Evolutionary conservation across 495 filamentous ascomycete genomes (phyloP).

Genomic region (Tetracladium setigerum): DNA sequence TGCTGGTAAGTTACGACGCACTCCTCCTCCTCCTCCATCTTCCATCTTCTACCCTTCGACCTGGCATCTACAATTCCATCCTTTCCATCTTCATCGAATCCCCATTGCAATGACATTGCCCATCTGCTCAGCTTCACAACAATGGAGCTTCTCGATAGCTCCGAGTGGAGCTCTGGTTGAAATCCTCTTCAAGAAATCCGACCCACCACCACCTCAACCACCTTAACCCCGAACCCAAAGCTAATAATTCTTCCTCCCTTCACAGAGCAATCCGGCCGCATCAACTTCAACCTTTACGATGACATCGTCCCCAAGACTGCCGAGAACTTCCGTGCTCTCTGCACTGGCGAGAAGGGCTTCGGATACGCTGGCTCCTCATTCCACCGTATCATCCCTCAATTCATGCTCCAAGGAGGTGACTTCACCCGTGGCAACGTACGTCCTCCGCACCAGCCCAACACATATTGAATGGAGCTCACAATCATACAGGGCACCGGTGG

Average conservation of each 20-base stretch:
- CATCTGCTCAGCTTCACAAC: not conserved
- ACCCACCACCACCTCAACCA: slow-evolving; percentile 6
- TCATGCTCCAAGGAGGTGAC: slow-evolving; percentile 99
- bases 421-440: slow-evolving; percentile 92
- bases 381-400: slow-evolving; percentile 91
- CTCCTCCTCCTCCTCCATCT: slow-evolving; percentile 6
- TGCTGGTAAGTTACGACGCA: slow-evolving; percentile 46
- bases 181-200: not conserved
- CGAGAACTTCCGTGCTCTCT: slow-evolving; percentile 91
- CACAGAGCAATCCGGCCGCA: slow-evolving; percentile 65
- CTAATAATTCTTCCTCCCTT: slow-evolving; percentile 13
- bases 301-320: slow-evolving; percentile 82
- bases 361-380: slow-evolving; percentile 74
- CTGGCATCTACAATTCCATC: no score
- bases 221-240: slow-evolving; percentile 1
- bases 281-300: slow-evolving; percentile 89
- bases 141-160: not conserved
- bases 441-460: slow-evolving; percentile 3
- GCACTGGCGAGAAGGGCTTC: slow-evolving; percentile 80
- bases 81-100: slow-evolving; percentile 12
- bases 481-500: slow-evolving; percentile 64
- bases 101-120: not conserved
- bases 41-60: slow-evolving; percentile 7
- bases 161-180: not conserved
- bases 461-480: slow-evolving; percentile 10